Conservation (phyloP, 768 basidiomycete species). For the Panellus pusillus region DNA sequence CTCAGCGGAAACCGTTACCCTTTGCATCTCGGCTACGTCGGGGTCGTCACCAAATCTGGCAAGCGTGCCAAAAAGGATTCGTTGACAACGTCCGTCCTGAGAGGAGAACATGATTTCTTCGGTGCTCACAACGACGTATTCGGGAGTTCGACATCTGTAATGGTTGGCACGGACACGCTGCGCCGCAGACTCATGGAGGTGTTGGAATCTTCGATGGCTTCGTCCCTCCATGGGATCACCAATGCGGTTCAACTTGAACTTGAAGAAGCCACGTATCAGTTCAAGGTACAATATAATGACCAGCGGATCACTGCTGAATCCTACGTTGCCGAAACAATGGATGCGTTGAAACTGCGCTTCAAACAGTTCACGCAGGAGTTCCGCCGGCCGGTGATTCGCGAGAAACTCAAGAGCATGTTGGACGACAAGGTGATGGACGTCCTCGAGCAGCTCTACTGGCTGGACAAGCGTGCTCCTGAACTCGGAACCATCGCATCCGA, state of each 20-base stretch:
- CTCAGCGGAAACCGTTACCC: conserved; percentile 91
- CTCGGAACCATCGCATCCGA: conserved; percentile 71
- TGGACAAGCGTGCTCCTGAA: conserved; percentile 82
- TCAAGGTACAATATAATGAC: conserved; percentile 99
- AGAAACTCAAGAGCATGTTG: conserved; percentile 87
- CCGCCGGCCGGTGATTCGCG: conserved; percentile 84
- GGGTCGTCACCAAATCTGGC: conserved; percentile 86
- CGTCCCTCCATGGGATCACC: conserved; percentile 91
- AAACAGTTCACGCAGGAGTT: conserved; percentile 84
- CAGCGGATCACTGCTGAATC: conserved; percentile 92
- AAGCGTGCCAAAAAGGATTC: conserved; percentile 54
- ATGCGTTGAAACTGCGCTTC: conserved; percentile 87
- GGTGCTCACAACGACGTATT: conserved; percentile 61
- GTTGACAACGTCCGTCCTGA: conserved; percentile 48
- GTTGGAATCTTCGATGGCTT: conserved; percentile 96
- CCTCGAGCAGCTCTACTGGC: conserved; percentile 96
- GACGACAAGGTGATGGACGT: conserved; percentile 98
- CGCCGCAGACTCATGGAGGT: conserved; percentile 94
- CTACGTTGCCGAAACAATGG: conserved; percentile 97
- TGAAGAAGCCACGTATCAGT: conserved; percentile 96
- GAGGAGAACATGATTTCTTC: conserved; percentile 71
- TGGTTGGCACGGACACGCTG: conserved; percentile 92
- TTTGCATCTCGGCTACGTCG: conserved; percentile 96
- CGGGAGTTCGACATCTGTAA: conserved; percentile 59
- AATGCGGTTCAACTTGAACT: conserved; percentile 97